Conservation (phyloP, 768 basidiomycete genomes). For the Cyclocybe aegerita region DNA sequence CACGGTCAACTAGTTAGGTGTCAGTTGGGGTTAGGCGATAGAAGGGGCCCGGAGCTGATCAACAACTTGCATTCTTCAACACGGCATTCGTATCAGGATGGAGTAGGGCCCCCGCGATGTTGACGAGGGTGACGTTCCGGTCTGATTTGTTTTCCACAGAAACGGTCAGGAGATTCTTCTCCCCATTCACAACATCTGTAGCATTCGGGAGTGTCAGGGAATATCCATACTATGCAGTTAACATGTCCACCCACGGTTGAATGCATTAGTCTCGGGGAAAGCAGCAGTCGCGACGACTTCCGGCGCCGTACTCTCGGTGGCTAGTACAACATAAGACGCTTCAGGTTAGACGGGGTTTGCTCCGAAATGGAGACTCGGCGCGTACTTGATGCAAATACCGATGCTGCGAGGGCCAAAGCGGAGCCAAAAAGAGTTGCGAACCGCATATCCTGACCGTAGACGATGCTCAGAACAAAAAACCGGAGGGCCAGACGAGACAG, state of each 20-base stretch:
- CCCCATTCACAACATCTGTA: constrained; percentile 83
- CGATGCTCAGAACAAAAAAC: not conserved
- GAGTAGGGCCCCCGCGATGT: constrained; percentile 66
- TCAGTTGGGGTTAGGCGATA: not conserved
- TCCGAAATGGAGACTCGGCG: constrained; percentile 7
- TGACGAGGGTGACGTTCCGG: constrained; percentile 66
- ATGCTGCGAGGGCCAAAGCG: constrained; percentile 22
- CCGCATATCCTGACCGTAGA: constrained; percentile 20
- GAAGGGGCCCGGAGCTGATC: not conserved
- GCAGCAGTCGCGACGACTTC: constrained; percentile 54
- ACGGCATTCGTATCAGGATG: constrained; percentile 60
- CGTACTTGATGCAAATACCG: constrained; percentile 21
- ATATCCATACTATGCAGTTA: not conserved
- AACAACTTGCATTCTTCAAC: constrained; percentile 63
- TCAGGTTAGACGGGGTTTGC: constrained; percentile 14
- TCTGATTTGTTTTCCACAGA: constrained; percentile 75
- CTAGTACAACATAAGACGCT: constrained; percentile 3
- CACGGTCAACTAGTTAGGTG: constrained; percentile 50
- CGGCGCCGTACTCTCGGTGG: constrained; percentile 26
- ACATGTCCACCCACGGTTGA: constrained; percentile 60
- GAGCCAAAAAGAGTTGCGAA: constrained; percentile 22
- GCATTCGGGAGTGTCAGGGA: constrained; percentile 15
- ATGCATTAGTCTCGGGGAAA: constrained; percentile 73
- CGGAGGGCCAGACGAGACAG: not conserved
- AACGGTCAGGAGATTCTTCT: constrained; percentile 67